These are phyloP conservation scores for Globisporangium okanoganense DNA, from an alignment of 352 stramenopile genomes.

Conservation along the genomic window DNA sequence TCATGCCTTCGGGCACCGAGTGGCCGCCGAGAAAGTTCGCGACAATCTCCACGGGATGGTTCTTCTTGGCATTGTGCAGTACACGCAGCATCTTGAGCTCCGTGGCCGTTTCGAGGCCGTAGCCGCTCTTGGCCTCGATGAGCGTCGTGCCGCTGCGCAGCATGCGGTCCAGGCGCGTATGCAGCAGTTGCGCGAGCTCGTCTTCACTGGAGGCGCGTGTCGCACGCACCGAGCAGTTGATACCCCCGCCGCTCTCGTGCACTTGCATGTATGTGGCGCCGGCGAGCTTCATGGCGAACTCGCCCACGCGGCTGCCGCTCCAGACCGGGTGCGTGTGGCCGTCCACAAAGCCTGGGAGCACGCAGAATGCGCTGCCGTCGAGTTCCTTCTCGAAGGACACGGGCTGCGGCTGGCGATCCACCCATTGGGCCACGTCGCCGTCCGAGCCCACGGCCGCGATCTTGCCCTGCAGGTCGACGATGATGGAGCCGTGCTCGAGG, in stretches of 20 bases:
- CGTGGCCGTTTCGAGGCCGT: slow-evolving; percentile 75
- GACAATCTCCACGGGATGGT: slow-evolving; percentile 67
- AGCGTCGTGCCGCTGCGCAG: slow-evolving; percentile 69
- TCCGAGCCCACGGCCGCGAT: slow-evolving; percentile 64
- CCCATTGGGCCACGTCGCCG: slow-evolving; percentile 52
- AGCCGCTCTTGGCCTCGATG: slow-evolving; percentile 81
- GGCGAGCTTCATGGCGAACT: slow-evolving; percentile 86
- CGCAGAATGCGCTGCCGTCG: slow-evolving; percentile 58
- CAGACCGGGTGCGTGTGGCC: slow-evolving; percentile 83
- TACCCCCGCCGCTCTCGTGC: slow-evolving; percentile 69
- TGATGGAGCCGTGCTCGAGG: slow-evolving; percentile 50
- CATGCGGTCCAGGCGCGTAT: slow-evolving; percentile 65
- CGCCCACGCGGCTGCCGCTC: slow-evolving; percentile 79
- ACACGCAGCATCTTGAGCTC: slow-evolving; percentile 87
- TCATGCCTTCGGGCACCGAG: slow-evolving; percentile 74
- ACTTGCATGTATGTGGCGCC: slow-evolving; percentile 82
- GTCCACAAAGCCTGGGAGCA: slow-evolving; percentile 80
- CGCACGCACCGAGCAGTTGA: slow-evolving; percentile 76
- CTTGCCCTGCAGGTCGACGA: slow-evolving; percentile 47
- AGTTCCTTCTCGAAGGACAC: slow-evolving; percentile 71
- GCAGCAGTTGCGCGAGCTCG: slow-evolving; percentile 49
- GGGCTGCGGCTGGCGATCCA: slow-evolving; percentile 45
- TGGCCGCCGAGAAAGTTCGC: slow-evolving; percentile 75
- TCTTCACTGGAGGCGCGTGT: slow-evolving; percentile 62
- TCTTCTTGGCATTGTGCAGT: slow-evolving; percentile 45